Conservation (phyloP, 306 rosid genomes). For the Aeschynomene evenia region DNA sequence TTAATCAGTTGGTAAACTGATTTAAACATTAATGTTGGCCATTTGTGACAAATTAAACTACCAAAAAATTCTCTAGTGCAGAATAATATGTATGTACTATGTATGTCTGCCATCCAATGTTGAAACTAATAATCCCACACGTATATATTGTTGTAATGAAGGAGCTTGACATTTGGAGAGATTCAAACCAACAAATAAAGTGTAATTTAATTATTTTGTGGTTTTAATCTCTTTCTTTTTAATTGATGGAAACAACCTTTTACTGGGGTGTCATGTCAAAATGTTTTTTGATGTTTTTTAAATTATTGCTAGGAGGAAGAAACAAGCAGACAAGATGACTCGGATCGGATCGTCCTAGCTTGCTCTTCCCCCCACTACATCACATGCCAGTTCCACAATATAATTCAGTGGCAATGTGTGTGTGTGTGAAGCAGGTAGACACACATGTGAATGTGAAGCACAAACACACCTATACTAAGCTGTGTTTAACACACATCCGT, state of each 20-base stretch:
- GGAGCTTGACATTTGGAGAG: too few species aligned
- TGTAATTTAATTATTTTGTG: neutral
- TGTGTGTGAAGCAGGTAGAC: too few species aligned
- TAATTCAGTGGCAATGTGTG: conserved; percentile 5
- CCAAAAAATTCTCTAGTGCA: neutral
- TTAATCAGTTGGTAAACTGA: neutral
- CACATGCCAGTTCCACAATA: too few species aligned
- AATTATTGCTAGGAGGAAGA: conserved; percentile 7
- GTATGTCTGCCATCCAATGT: neutral
- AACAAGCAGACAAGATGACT: conserved; percentile 2
- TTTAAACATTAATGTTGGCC: conserved; percentile 7
- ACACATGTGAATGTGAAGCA: too few species aligned
- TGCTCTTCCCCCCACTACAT: conserved; percentile 4
- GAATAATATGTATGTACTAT: neutral
- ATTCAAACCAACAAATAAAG: too few species aligned
- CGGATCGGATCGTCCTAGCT: too few species aligned
- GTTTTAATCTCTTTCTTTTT: too few species aligned
- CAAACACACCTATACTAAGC: too few species aligned
- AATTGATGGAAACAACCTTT: conserved; percentile 22
- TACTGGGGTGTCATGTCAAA: conserved; percentile 30
- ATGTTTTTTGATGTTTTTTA: conserved; percentile 15
- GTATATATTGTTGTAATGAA: neutral
- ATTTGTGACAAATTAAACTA: neutral
- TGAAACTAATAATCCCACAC: neutral
- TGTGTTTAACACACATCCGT: too few species aligned